phyloP scores from a whole-genome alignment of 345 rosid species.

The Diplotaxis tenuifolia region DNA sequence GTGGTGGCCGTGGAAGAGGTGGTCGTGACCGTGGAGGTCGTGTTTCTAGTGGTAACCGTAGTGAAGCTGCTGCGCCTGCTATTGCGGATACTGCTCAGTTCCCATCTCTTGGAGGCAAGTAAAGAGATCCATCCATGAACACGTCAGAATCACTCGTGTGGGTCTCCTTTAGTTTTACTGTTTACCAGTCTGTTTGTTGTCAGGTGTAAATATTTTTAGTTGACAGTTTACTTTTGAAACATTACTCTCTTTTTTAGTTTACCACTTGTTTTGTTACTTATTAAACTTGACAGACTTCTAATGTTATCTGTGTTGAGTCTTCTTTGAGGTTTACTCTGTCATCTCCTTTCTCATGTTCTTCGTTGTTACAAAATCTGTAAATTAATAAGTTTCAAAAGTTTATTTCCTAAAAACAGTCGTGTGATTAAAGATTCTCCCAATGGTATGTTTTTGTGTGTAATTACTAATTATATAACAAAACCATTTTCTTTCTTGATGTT shows the following conservation, averaged over 20 bases:
- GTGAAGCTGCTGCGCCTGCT: constrained; percentile 62
- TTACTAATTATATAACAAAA: neutral
- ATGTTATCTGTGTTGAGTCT: constrained; percentile 13
- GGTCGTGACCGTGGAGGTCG: constrained; percentile 65
- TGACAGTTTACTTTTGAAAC: constrained; percentile 21
- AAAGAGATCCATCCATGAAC: constrained; percentile 37
- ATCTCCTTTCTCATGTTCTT: neutral
- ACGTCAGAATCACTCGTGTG: neutral
- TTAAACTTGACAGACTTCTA: constrained; percentile 16
- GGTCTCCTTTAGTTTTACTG: constrained; percentile 8
- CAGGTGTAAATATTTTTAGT: constrained; percentile 39
- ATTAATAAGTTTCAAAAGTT: neutral
- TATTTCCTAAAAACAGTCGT: neutral
- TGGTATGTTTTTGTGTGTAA: neutral
- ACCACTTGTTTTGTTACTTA: constrained; percentile 11
- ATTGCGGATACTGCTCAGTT: constrained; percentile 84
- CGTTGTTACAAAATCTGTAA: neutral
- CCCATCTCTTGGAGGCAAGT: constrained; percentile 92
- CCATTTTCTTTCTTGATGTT: neutral
- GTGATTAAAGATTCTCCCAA: neutral
- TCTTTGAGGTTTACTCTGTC: neutral
- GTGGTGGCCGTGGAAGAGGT: constrained; percentile 74
- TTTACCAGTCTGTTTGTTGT: constrained; percentile 19
- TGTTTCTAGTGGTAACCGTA: constrained; percentile 44
- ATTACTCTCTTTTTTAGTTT: constrained; percentile 4